Conservation (phyloP, 1,139 yeast genomes). For the Hyphopichia buzzinii region DNA sequence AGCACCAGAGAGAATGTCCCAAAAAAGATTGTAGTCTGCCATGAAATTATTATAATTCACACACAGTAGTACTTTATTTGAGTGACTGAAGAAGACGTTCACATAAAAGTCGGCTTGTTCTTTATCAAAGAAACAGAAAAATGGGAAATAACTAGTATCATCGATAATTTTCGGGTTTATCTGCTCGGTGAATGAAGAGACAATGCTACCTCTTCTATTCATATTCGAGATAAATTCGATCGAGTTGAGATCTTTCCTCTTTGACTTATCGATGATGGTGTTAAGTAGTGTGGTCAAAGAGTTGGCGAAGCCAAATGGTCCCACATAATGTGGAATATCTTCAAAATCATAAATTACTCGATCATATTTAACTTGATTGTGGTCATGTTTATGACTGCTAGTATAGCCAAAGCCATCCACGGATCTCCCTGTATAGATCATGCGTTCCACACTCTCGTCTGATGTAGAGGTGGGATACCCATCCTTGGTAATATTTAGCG, state of each 20-base stretch:
- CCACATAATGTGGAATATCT: constrained; percentile 6
- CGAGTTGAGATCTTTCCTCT: constrained; percentile 1
- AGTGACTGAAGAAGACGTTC: constrained; percentile 5
- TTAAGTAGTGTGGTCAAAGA: constrained; percentile 8
- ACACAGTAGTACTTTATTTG: constrained; percentile 6
- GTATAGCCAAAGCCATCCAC: constrained; percentile 9
- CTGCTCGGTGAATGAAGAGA: constrained; percentile 7
- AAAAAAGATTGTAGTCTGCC: constrained; percentile 2
- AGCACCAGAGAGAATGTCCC: constrained; percentile 2
- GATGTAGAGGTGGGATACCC: background rate
- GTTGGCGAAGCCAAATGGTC: constrained; percentile 10
- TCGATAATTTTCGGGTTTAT: constrained; percentile 2
- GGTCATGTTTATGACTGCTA: constrained; percentile 5
- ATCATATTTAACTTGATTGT: constrained; percentile 4
- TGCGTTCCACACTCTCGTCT: constrained; percentile 2
- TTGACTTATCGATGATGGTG: constrained; percentile 5
- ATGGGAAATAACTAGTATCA: constrained; percentile 2
- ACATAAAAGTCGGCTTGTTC: constrained; percentile 11
- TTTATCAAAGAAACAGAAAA: constrained; percentile 2
- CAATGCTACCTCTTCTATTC: constrained; percentile 10
- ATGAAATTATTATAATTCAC: background rate
- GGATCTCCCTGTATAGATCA: constrained; percentile 10
- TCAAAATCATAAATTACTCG: constrained; percentile 5
- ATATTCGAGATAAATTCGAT: constrained; percentile 7
- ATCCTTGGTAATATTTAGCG: background rate